Percentiles rank a stretch among this genome's conserved stretches.
Evolutionary conservation across 176 grass and related monocot genomes (phyloP).

Genomic region (Themeda triandra): DNA sequence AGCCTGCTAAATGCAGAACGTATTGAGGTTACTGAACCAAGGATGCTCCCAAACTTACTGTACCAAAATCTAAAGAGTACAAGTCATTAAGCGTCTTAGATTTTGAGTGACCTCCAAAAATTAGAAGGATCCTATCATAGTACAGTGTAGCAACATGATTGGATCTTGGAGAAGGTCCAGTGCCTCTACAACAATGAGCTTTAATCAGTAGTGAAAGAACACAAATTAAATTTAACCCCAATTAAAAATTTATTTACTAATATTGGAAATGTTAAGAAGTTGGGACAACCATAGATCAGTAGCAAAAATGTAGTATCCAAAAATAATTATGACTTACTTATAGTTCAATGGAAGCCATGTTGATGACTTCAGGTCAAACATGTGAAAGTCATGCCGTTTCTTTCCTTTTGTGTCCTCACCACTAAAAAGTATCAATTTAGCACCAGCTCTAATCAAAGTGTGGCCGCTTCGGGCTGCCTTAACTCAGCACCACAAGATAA

Average conservation of each 20-base stretch:
- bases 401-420: slow-evolving; percentile 87
- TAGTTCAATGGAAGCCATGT: slow-evolving; percentile 99
- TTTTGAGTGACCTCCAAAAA: slow-evolving; percentile 96
- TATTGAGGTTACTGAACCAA: slow-evolving; percentile 3
- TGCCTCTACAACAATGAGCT: slow-evolving; percentile 54
- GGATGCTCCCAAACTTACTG: slow-evolving; percentile 51
- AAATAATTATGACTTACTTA: slow-evolving; percentile 51
- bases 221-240: background rate
- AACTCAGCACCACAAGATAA: slow-evolving; percentile 29
- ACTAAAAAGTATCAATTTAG: slow-evolving; percentile 83
- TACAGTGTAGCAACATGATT: slow-evolving; percentile 79
- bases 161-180: slow-evolving; percentile 86
- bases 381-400: slow-evolving; percentile 93
- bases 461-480: slow-evolving; percentile 83
- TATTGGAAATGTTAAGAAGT: slow-evolving; percentile 9
- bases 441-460: slow-evolving; percentile 78
- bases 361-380: slow-evolving; percentile 89
- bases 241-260: background rate
- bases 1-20: background rate
- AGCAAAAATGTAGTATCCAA: slow-evolving; percentile 1
- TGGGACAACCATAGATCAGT: background rate
- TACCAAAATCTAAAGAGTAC: slow-evolving; percentile 95
- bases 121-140: slow-evolving; percentile 75
- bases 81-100: slow-evolving; percentile 91
- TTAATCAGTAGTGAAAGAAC: slow-evolving; percentile 23